Base-by-base conservation (phyloP, 2,329 filamentous ascomycete species). In the Sclerotinia sclerotiorum region DNA sequence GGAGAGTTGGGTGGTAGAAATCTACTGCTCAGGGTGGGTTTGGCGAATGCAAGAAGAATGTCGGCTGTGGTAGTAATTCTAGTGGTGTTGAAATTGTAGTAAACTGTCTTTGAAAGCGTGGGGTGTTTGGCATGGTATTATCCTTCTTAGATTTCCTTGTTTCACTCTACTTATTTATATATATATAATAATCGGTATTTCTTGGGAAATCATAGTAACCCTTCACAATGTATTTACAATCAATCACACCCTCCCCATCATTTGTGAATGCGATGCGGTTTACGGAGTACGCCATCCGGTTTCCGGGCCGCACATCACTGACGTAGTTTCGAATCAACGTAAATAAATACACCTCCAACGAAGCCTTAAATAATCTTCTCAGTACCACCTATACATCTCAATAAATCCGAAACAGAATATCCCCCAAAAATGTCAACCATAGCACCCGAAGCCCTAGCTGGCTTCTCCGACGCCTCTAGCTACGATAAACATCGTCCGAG, bases 401-500 rank as follows among this genome's bases (percentile, higher is more conserved):
- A 8, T 15, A 49, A 10, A 21, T 51, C 21, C 2, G 46, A n/a
- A n/a, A 63, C 10, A 21, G 11, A 49, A 19, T 35, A 8, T 35
- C 19, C 17, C 5, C 10, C 3, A 46, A 55, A 55, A 27, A 68
- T 68, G 65, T 39, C 57, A 39, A 44, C 62, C 21, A 73, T 74
- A 65, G 67, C 77, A 7, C 69, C 46, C 15, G 69, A 70, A 69
- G 76, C 76, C 44, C 42, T 69, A 39, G 76, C 74, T 17, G 89
- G 89, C 68, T 93, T 92, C 78, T 80, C 84, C 71, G 82, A 91
- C 71, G 89, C 88, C 24, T 76, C 82, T 2, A 81, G 82, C 29
- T 93, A 93, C 77, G 89, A 93, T 76, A 78, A 83, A 51, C 82
- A 92, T 76, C 85, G 90, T 19, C 90, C 91, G 1, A 86, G 87